Evolutionary conservation across 257 asterid species (phyloP), one percentile per base, ranked within the genome.

Genomic region (Asclepias syriaca): DNA sequence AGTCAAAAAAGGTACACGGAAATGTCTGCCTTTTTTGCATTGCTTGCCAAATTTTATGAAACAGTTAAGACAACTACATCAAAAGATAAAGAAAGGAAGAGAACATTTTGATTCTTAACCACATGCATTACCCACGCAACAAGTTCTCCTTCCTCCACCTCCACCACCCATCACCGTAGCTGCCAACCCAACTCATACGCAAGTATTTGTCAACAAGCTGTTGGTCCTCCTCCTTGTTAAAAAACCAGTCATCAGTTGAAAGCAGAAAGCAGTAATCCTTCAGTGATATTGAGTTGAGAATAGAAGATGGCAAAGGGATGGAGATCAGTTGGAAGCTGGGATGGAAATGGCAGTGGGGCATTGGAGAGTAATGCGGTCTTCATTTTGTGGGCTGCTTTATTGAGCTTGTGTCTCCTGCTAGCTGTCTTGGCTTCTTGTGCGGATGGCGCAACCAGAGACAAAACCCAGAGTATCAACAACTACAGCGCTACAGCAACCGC

Each of bases 401-500:
- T 84, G 18, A 68, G 77, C 69, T 58, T 71, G 24, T 66, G 71
- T 64, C 21, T 82, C 32, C 55, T 84, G 73, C 60, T 77, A 29
- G 75, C 75, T 34, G 61, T 76, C 58, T 65, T 80, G 29, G 63
- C 76, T 55, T 72, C 79, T n/a, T 84, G 89, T 24, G 79, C 83
- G 16, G 81, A 70, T 68, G 81, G 86, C 27, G 81, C 66, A 21
- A 74, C 83, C 46, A 66, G 66, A 22, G 76, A 79, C 50, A 75
- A 78, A 14, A 43, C 78, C 34, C 70, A 77, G 45, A 73, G 21
- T 12, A 29, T 6, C 3, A 76, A 72, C 32, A 68, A 45, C 34
- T 55, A 72, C 50, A 74, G 72, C 1, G 75, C 82, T 0, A 72
- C 64, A 18, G 68, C 16, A 3, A 5, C 68, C 18, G 68, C 27